Percentiles rank a stretch among this genome's conserved stretches.
Conservation (phyloP, 129 eudicot genomes). For the Arctium lappa region DNA sequence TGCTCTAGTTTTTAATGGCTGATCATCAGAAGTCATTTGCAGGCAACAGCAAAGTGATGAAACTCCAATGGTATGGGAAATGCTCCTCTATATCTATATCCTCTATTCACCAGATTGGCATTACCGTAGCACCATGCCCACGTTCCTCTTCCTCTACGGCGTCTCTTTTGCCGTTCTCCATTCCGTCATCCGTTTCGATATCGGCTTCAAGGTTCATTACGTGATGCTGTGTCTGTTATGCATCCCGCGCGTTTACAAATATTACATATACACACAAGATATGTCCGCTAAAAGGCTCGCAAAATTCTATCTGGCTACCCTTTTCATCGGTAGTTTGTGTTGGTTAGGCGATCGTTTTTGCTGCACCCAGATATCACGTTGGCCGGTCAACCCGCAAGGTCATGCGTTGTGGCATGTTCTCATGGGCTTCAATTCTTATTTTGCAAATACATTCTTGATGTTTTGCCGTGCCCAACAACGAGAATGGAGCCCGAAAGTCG, state of each 20-base stretch:
- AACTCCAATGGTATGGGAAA: slow-evolving; percentile 71
- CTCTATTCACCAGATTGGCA: slow-evolving; percentile 72
- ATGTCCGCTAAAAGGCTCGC: slow-evolving; percentile 69
- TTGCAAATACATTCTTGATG: slow-evolving; percentile 83
- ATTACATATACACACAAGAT: slow-evolving; percentile 48
- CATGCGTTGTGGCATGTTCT: slow-evolving; percentile 86
- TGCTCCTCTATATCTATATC: slow-evolving; percentile 59
- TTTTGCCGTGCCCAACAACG: slow-evolving; percentile 90
- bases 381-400: slow-evolving; percentile 87
- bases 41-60: slow-evolving; percentile 59
- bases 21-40: background rate
- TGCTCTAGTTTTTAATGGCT: background rate
- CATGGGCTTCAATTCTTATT: slow-evolving; percentile 86
- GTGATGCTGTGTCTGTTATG: slow-evolving; percentile 39
- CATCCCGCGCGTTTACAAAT: slow-evolving; percentile 56
- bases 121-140: slow-evolving; percentile 59
- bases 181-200: slow-evolving; percentile 38
- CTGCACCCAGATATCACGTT: slow-evolving; percentile 51
- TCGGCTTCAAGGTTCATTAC: slow-evolving; percentile 50
- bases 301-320: slow-evolving; percentile 55
- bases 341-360: slow-evolving; percentile 73
- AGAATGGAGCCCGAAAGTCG: slow-evolving; percentile 68
- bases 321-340: slow-evolving; percentile 49
- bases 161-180: slow-evolving; percentile 46
- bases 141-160: slow-evolving; percentile 55